A percentile compares a stretch with the other conserved stretches of the same genome.
These are phyloP conservation scores for Cladosporium sp. DNA, from an alignment of 2,329 filamentous ascomycete species.

Conservation along the genomic window DNA sequence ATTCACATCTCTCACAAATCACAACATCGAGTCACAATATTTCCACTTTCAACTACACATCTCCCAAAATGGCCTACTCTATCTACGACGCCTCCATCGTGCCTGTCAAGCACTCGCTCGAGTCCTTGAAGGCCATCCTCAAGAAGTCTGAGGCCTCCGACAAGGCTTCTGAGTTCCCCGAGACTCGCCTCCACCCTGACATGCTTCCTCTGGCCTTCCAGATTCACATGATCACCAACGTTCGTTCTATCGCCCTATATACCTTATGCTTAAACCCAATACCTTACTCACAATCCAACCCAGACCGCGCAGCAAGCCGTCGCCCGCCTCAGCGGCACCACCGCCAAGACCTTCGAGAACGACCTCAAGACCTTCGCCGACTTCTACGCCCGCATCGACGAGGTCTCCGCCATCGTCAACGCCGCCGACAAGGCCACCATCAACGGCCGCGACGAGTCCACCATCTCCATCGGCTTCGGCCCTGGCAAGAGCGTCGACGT, in stretches of 20 bases:
- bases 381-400: slow-evolving; percentile 50
- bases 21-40: not conserved
- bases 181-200: slow-evolving; percentile 12
- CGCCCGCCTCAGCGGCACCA: slow-evolving; percentile 11
- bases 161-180: slow-evolving; percentile 8
- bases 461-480: slow-evolving; percentile 9
- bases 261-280: not conserved
- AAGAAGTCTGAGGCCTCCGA: slow-evolving; percentile 11
- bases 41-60: not conserved
- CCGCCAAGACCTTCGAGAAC: slow-evolving; percentile 34
- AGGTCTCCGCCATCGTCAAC: slow-evolving; percentile 50
- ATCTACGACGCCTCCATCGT: slow-evolving; percentile 17
- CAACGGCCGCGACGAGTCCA: slow-evolving; percentile 42
- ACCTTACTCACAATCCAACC: not conserved
- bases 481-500: slow-evolving; percentile 29
- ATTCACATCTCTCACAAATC: not conserved
- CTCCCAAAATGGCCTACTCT: slow-evolving; percentile 6
- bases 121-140: slow-evolving; percentile 16
- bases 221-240: slow-evolving; percentile 18
- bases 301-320: slow-evolving; percentile 12
- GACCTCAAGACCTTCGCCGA: slow-evolving; percentile 52
- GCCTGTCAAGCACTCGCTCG: slow-evolving; percentile 14
- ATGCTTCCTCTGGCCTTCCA: slow-evolving; percentile 17
- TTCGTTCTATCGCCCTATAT: not conserved
- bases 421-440: slow-evolving; percentile 44